Base-by-base conservation (phyloP, 352 stramenopile species). In the Globisporangium canariense region DNA sequence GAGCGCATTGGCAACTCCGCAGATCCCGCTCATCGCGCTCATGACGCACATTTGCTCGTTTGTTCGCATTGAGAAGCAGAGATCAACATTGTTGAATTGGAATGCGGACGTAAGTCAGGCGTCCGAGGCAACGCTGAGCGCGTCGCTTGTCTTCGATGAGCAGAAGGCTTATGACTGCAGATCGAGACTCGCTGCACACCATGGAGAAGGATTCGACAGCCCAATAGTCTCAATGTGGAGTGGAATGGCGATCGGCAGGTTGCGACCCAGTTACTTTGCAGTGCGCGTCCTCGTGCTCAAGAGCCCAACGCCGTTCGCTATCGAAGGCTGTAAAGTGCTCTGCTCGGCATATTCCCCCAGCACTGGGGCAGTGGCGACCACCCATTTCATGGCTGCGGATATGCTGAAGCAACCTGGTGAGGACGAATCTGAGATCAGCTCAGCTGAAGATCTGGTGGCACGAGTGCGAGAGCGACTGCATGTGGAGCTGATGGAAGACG, bases 11-110 rank as follows among this genome's bases (percentile, higher is more conserved):
- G 3, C 20, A 9, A 4, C 32, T 20, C 49, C 66, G 6, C 30
- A 60, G 22, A 63, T 66, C 51, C 49, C 67, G 28, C 41, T 41
- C n/a, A 14, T 49, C 3, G 61, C 57, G 18, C 38, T 80, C 25
- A 77, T 79, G 70, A 67, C 49, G 16, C 77, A 83, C 64, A 66
- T 86, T 34, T 75, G 69, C 58, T 78, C 75, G 14, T 72, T 86
- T 38, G 47, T 86, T 25, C 75, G 66, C 9, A 52, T 82, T 6
- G 55, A 76, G 8, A 70, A 62, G 7, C 16, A 13, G 6, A 10
- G 28, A 18, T 2, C 16, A 8, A 36, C 1, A 20, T 14, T 20
- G 4, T 3, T 4, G 6, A 43, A 14, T 6, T 28, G 49, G 18
- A 13, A 5, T 13, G 41, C 25, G 22, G 47, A 52, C n/a, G 47